Base-by-base conservation (phyloP, 208 protist genomes). In the Angomonas ambiguus region DNA sequence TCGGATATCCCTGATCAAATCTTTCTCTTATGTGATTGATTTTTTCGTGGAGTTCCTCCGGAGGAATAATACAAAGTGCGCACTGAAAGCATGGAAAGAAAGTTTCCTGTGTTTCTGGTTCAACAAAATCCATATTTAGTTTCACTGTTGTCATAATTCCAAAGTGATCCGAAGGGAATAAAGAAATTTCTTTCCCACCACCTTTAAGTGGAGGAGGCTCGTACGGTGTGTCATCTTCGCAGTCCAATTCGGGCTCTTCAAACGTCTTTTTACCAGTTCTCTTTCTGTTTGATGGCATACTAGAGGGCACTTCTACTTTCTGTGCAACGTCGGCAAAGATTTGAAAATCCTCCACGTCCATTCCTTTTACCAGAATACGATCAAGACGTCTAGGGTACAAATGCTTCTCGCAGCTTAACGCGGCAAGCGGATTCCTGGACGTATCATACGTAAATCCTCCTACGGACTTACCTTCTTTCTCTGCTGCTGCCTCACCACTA, bases 131-230 rank as follows among this genome's bases (percentile, higher is more conserved):
- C 8, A 45, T n/a, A 45, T 45, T 45, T 45, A 62, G 20, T 35
- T 6, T 25, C 20, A 63, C 55, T 11, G 32, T 6, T 8, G 24
- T 22, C 20, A 25, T 2, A n/a, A 70, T 33, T 30, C 65, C 65
- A 41, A 31, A 70, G 41, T 70, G 65, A 42, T 70, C 65, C 2
- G 65, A 70, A 8, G 65, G 55, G 56, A 70, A 70, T n/a, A 70
- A 42, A 4, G 24, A 42, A 18, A 70, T 60, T 20, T 60, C 51
- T 35, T 41, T 67, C 8, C 48, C 45, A 11, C 42, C 42, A 5
- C 62, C 62, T n/a, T 57, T 67, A 6, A 57, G 10, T 6, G 28
- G 25, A 3, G 62, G 45, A 2, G 45, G 62, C 18, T 20, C 16
- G 27, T 41, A 67, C 45, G 62, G 62, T 6, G 2, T 48, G 24